Conservation (phyloP, 257 asterid species). For the Anisodus acutangulus region DNA sequence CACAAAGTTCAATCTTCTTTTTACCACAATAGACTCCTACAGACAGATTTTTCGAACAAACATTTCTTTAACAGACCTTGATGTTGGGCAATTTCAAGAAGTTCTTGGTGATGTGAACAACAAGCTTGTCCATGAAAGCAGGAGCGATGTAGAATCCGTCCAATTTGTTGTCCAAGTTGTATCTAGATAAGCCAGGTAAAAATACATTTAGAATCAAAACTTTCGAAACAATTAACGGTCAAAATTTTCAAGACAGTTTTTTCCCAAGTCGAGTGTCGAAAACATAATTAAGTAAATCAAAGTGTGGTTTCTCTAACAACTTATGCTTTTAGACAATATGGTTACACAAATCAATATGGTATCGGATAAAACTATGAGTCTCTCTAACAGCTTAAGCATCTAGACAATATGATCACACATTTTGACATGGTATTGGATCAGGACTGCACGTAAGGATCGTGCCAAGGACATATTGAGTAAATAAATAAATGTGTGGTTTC, state of each 20-base stretch:
- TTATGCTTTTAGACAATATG: neutral
- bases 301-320: neutral
- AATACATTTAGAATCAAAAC: neutral
- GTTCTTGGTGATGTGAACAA: slow-evolving; percentile 51
- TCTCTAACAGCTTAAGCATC: neutral
- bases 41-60: neutral
- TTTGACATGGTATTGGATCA: too few relatives aligned
- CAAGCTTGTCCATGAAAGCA: slow-evolving; percentile 59
- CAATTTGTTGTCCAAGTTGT: slow-evolving; percentile 44
- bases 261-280: neutral
- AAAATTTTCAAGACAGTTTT: neutral
- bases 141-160: slow-evolving; percentile 52
- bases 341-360: neutral
- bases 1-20: neutral
- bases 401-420: neutral
- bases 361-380: neutral
- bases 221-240: too few relatives aligned
- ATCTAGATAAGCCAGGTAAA: neutral
- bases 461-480: too few relatives aligned
- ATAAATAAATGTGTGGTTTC: too few relatives aligned
- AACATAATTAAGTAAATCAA: neutral
- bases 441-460: too few relatives aligned
- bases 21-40: neutral
- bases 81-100: slow-evolving; percentile 47
- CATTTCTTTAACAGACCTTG: slow-evolving; percentile 37